phyloP scores from a whole-genome alignment of 192 early-diverging fungal species.

The Cetraspora pellucida region DNA sequence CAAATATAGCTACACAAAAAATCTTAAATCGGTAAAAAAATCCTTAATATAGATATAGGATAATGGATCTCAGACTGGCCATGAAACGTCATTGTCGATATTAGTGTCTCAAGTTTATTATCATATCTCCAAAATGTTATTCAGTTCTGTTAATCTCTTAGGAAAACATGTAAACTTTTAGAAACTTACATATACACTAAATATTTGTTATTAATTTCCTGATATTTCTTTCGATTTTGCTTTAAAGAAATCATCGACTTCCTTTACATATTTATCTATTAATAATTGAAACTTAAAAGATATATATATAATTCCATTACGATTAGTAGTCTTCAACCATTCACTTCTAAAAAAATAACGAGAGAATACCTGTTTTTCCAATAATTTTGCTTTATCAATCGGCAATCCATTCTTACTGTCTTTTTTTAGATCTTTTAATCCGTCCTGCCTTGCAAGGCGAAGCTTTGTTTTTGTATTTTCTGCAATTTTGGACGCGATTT shows the following conservation, averaged over 20 bases:
- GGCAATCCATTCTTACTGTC: slow-evolving; percentile 57
- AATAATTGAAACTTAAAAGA: slow-evolving; percentile 58
- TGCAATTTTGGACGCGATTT: slow-evolving; percentile 58
- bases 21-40: too few species aligned
- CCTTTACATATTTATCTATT: slow-evolving; percentile 65
- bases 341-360: not conserved
- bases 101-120: too few species aligned
- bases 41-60: not conserved
- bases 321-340: not conserved
- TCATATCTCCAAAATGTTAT: too few species aligned
- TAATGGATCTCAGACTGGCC: too few species aligned
- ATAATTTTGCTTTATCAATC: slow-evolving; percentile 54
- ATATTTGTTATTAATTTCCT: slow-evolving; percentile 34
- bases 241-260: slow-evolving; percentile 66
- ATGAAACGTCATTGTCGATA: too few species aligned
- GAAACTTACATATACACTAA: too few species aligned
- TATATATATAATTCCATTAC: not conserved
- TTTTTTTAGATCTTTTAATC: slow-evolving; percentile 74
- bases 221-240: slow-evolving; percentile 71
- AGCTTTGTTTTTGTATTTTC: slow-evolving; percentile 72
- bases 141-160: too few species aligned
- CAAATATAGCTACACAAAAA: too few species aligned
- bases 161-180: too few species aligned
- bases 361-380: slow-evolving; percentile 60
- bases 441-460: slow-evolving; percentile 69